These are phyloP conservation scores for Kwoniella dejecticola DNA, from an alignment of 768 basidiomycete species.

Conservation along the genomic window DNA sequence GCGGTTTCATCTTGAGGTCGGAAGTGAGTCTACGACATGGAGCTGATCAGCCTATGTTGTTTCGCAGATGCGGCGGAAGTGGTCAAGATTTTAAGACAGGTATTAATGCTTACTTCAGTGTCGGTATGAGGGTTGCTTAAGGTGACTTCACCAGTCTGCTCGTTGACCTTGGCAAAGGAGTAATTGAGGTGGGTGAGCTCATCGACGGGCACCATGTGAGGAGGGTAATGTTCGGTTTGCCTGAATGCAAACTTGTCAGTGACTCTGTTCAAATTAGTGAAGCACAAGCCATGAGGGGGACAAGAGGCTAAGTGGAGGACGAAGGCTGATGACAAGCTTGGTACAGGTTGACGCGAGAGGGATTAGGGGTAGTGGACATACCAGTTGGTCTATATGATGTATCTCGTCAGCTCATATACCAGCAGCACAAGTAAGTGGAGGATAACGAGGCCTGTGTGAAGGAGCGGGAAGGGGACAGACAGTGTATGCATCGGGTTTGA, in stretches of 20 bases:
- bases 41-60: neutral
- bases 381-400: slow-evolving; percentile 22
- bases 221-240: neutral
- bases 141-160: slow-evolving; percentile 79
- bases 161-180: slow-evolving; percentile 83
- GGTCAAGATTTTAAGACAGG: neutral
- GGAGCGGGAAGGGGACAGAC: neutral
- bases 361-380: neutral
- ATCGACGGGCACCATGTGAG: slow-evolving; percentile 67
- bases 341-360: neutral
- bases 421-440: neutral
- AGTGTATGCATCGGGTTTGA: neutral
- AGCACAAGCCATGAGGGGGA: neutral
- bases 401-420: too few relatives aligned
- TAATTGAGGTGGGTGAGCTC: slow-evolving; percentile 91
- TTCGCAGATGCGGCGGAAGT: too few relatives aligned
- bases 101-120: slow-evolving; percentile 60
- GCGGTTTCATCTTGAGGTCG: slow-evolving; percentile 68
- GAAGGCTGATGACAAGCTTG: neutral
- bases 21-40: neutral
- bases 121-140: slow-evolving; percentile 92
- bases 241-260: neutral
- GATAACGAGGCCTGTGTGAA: neutral
- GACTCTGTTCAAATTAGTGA: neutral
- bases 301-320: neutral